Evolutionary conservation across 306 rosid species (phyloP), one percentile per base, ranked within the genome.

Genomic region (Cicer chorassanicum): DNA sequence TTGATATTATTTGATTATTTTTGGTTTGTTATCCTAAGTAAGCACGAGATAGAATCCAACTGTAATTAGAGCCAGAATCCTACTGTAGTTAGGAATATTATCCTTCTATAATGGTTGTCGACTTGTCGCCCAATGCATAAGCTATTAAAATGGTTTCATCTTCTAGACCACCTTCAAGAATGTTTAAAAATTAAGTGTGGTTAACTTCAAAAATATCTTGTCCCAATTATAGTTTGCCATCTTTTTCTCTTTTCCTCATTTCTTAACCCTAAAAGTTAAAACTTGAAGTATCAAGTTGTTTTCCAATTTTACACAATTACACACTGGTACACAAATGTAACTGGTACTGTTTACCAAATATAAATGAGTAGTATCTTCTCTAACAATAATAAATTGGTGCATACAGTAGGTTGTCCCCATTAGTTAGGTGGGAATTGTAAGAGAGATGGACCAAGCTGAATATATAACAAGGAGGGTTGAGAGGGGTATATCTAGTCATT

Each of bases 371-470:
- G 64, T 45, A 68, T 43, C 49, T 77, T 53, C 48, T 43, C 44
- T 77, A 18, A 43, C 64, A 77, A 60, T 34, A 66, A 76, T 14
- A 70, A 70, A 21, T 61, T 62, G 24, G 65, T 41, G 60, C 46
- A 62, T n/a, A 40, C 45, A 79, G n/a, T 16, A 64, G 9, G 41
- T 64, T 77, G 57, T 34, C 65, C 41, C 10, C 41, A 59, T 59
- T 46, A 50, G 19, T 50, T 50, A 50, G 18, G 55, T 50, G 9
- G 15, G 55, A 8, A 50, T 6, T 49, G 2, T n/a, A 13, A 13
- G 54, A n/a, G 55, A 50, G 19, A 18, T 50, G 55, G 9, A 18
- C 7, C 55, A 50, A 1, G 44, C 16, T 61, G 66, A 13, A 61
- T 61, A 61, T 61, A 61, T 61, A 12, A 51, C 57, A 51, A 61